These are phyloP conservation scores for Myxozyma udenii DNA, from an alignment of 805 yeast genomes.

Conservation along the genomic window DNA sequence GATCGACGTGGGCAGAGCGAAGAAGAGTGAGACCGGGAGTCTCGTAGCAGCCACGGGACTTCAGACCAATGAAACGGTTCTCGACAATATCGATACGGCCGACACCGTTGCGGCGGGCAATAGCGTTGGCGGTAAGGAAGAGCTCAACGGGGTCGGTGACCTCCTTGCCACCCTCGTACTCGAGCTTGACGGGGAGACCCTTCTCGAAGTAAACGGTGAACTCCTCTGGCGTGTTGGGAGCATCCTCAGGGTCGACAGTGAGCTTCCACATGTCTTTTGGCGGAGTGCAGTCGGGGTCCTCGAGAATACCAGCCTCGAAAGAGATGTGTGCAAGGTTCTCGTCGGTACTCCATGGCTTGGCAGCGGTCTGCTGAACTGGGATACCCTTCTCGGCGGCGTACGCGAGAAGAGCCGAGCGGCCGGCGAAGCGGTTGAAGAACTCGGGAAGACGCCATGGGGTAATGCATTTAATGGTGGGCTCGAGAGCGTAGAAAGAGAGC, in stretches of 20 bases:
- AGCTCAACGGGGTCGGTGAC: constrained; percentile 88
- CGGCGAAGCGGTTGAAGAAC: constrained; percentile 93
- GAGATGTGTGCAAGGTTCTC: constrained; percentile 99
- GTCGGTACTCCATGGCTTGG: constrained; percentile 99
- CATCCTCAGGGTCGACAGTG: constrained; percentile 92
- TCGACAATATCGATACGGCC: constrained; percentile 99
- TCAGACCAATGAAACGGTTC: constrained; percentile 97
- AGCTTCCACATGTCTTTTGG: constrained; percentile 99
- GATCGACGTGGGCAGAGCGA: constrained; percentile 90
- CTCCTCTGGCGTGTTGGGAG: constrained; percentile 91
- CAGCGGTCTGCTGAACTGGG: constrained; percentile 94
- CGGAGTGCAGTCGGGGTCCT: constrained; percentile 97
- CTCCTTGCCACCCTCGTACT: constrained; percentile 54
- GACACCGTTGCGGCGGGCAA: constrained; percentile 98
- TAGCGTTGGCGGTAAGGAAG: constrained; percentile 85
- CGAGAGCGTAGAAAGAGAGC: constrained; percentile 92
- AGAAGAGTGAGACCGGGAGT: constrained; percentile 96
- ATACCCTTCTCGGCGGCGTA: constrained; percentile 90
- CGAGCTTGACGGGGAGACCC: constrained; percentile 84
- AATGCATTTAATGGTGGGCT: constrained; percentile 93
- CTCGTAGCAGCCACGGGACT: constrained; percentile 99
- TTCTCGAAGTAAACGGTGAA: constrained; percentile 75
- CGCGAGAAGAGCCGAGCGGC: constrained; percentile 92
- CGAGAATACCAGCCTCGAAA: constrained; percentile 98
- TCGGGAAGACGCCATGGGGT: constrained; percentile 99